Conservation (phyloP, 1,139 yeast genomes). For the Sugiyamaella grinbergsii region DNA sequence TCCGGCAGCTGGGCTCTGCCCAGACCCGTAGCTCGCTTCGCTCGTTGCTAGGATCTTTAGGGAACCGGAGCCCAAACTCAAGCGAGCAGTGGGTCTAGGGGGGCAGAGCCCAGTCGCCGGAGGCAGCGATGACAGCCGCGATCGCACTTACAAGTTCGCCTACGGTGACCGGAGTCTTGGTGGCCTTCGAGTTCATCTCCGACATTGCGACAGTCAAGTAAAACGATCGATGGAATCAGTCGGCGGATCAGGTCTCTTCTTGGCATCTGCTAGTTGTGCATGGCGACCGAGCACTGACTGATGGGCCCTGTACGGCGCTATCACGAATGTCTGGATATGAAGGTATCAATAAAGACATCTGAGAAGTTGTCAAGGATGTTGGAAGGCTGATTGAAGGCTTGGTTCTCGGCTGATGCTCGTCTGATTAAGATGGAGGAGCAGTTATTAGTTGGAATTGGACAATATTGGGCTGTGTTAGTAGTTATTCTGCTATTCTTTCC, state of each 20-base stretch:
- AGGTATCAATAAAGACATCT: background rate
- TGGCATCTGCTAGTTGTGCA: too few species aligned
- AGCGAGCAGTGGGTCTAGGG: too few species aligned
- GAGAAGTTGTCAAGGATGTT: too few species aligned
- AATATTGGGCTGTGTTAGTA: too few species aligned
- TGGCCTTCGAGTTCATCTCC: background rate
- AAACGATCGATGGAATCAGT: background rate
- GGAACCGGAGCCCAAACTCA: too few species aligned
- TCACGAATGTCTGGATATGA: background rate
- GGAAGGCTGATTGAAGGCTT: too few species aligned
- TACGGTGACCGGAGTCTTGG: slow-evolving; percentile 14
- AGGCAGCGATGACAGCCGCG: too few species aligned
- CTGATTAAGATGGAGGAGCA: too few species aligned
- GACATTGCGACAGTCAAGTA: background rate
- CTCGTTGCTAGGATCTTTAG: background rate
- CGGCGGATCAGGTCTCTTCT: slow-evolving; percentile 7
- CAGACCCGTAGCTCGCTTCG: background rate
- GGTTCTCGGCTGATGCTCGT: too few species aligned
- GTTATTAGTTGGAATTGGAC: too few species aligned
- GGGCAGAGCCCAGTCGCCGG: background rate
- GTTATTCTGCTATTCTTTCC: too few species aligned
- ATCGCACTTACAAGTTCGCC: slow-evolving; percentile 20
- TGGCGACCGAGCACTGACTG: background rate
- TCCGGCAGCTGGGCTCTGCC: background rate
- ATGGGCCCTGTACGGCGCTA: slow-evolving; percentile 3